Base-by-base conservation (phyloP, 768 basidiomycete genomes). In the Leccinum disarticulatum region DNA sequence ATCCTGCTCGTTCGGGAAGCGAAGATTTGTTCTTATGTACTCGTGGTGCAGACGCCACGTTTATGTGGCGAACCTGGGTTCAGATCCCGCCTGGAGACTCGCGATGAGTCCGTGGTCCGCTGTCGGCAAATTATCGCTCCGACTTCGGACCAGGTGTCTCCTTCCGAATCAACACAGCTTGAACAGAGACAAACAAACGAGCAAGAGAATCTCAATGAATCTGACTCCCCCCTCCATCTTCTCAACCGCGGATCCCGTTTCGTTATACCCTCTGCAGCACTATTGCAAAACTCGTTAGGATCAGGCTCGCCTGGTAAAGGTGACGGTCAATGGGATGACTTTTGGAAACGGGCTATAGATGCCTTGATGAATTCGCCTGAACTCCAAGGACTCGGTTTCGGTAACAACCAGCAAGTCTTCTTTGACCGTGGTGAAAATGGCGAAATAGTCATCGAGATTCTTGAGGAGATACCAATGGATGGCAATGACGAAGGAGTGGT, bases 11-110 rank as follows among this genome's bases (percentile, higher is more conserved):
- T 98, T 69, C 95, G 95, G 72, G 95, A 97, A 79, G 83, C 93
- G 36, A 90, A 90, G 71, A 95, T 91, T 41, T 99, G 97, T 76
- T 87, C 90, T 63, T 98, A 99, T 72, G 87, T 97, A 49, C 80
- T 98, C 54, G 89, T 98, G 64, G 87, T 98, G 59, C 91, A 98
- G 72, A 97, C 96, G 0, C 95, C 97, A 35, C 90, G 94, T 57
- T 81, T 99, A 19, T 98, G 97, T 70, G 85, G 87, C 60, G 89
- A 96, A 66, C 95, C 95, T 17, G 92, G 95, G 11, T 98, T 99
- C 79, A 89, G 84, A 73, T 90, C 91, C 57, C 84, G 79, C 33
- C 81, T 81, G 51, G 87, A 91, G 63, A 77, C 80, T 41, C 81
- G 80, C 52, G 84, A 86, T 54, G 89, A 92, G 65, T 80, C 86